Conservation (phyloP, 805 yeast species). For the Saccharomycopsis sp. region DNA sequence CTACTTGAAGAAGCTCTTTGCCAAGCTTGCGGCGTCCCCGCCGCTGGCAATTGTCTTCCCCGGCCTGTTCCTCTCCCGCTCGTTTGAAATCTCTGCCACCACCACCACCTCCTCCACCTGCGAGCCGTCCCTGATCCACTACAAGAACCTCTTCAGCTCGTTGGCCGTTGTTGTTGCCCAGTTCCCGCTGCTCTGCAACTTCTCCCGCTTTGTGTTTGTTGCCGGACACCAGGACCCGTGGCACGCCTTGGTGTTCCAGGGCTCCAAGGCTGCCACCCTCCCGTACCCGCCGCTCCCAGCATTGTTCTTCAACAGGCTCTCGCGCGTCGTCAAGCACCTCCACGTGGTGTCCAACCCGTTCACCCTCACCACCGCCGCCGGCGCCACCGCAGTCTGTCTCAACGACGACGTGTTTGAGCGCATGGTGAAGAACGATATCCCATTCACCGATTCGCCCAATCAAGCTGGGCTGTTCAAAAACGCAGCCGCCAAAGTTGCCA, state of each 20-base stretch:
- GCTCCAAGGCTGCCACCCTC: conserved; percentile 46
- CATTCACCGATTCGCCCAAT: conserved; percentile 35
- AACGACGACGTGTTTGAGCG: conserved; percentile 68
- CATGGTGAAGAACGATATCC: conserved; percentile 59
- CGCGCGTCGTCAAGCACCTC: conserved; percentile 45
- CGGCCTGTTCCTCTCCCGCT: conserved; percentile 70
- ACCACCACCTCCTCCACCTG: conserved; percentile 44
- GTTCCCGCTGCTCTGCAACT: conserved; percentile 43
- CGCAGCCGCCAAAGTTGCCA: conserved; percentile 43
- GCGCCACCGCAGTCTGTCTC: too few species aligned
- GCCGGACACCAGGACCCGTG: conserved; percentile 96
- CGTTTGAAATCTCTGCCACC: conserved; percentile 51
- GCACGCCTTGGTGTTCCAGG: conserved; percentile 63
- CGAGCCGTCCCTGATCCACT: conserved; percentile 42
- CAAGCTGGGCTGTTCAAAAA: conserved; percentile 20
- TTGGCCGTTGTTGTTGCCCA: conserved; percentile 57
- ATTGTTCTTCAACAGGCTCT: conserved; percentile 60
- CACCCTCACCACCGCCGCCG: too few species aligned
- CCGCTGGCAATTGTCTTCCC: conserved; percentile 68
- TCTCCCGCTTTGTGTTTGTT: conserved; percentile 56
- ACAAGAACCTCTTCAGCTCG: conserved; percentile 63
- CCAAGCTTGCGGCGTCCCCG: conserved; percentile 41
- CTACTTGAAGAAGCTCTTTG: conserved; percentile 57
- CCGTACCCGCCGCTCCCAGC: conserved; percentile 71
- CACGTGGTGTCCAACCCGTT: conserved; percentile 71